Conservation (phyloP, 2,329 filamentous ascomycete species). For the Diaporthe sp. region DNA sequence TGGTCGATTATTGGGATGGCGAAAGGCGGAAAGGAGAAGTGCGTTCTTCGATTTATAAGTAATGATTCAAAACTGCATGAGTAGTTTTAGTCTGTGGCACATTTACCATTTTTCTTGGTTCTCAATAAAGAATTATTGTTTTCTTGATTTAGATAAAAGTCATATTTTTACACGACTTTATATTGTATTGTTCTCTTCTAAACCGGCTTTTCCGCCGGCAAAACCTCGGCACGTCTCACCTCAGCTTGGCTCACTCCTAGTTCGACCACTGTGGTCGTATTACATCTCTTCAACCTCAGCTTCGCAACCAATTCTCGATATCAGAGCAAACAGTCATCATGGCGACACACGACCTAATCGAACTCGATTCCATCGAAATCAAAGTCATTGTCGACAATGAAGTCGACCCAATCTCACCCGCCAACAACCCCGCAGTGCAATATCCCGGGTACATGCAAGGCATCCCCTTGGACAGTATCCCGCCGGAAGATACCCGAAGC, state of each 20-base stretch:
- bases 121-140: too few relatives aligned
- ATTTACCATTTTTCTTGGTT: too few relatives aligned
- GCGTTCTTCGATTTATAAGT: too few relatives aligned
- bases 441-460: conserved; percentile 54
- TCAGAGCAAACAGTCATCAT: background rate
- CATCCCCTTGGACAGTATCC: conserved; percentile 49
- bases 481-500: conserved; percentile 49
- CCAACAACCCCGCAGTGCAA: conserved; percentile 53
- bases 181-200: too few relatives aligned
- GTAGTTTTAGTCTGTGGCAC: too few relatives aligned
- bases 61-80: too few relatives aligned
- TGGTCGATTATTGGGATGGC: too few relatives aligned
- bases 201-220: too few relatives aligned
- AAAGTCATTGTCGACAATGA: conserved; percentile 65
- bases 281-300: background rate
- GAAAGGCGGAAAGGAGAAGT: too few relatives aligned
- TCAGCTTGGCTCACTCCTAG: background rate
- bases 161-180: too few relatives aligned
- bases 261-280: background rate
- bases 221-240: background rate
- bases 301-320: background rate
- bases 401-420: conserved; percentile 61
- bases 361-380: conserved; percentile 53
- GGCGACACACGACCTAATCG: conserved; percentile 34
- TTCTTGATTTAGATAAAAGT: too few relatives aligned